Percentiles rank a stretch among this genome's conserved stretches.
phyloP scores from a whole-genome alignment of 345 rosid genomes.

The Boechera stricta region DNA sequence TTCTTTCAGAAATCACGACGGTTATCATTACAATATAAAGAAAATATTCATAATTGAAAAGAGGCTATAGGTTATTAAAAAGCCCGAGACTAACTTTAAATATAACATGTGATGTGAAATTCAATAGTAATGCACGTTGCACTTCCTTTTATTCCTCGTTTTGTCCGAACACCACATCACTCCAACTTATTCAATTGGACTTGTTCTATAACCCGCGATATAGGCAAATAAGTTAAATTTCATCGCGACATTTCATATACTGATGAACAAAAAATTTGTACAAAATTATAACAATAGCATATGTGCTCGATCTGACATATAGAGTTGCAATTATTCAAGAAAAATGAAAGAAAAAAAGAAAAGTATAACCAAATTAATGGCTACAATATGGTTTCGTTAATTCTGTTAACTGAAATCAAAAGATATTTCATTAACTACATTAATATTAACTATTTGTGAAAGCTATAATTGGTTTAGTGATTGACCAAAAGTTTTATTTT shows the following conservation, averaged over 20 bases:
- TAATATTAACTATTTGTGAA: neutral
- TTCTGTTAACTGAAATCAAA: neutral
- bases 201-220: slow-evolving; percentile 1
- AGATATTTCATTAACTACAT: neutral
- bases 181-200: neutral
- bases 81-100: neutral
- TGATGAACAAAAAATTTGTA: no score
- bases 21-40: slow-evolving; percentile 35
- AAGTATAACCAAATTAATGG: neutral
- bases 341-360: neutral
- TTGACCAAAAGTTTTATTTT: neutral
- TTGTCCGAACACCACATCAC: slow-evolving; percentile 35
- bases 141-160: slow-evolving; percentile 30
- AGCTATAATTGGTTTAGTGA: no score
- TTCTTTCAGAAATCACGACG: slow-evolving; percentile 40
- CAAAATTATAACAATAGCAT: neutral
- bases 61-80: neutral
- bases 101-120: slow-evolving; percentile 32
- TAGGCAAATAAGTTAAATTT: neutral
- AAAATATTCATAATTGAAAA: slow-evolving; percentile 11
- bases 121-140: slow-evolving; percentile 25
- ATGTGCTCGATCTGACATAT: neutral
- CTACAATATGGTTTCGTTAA: neutral
- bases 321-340: neutral
- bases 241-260: no score